phyloP scores from a whole-genome alignment of 148 eudicot genomes.

The Diospyros lotus region DNA sequence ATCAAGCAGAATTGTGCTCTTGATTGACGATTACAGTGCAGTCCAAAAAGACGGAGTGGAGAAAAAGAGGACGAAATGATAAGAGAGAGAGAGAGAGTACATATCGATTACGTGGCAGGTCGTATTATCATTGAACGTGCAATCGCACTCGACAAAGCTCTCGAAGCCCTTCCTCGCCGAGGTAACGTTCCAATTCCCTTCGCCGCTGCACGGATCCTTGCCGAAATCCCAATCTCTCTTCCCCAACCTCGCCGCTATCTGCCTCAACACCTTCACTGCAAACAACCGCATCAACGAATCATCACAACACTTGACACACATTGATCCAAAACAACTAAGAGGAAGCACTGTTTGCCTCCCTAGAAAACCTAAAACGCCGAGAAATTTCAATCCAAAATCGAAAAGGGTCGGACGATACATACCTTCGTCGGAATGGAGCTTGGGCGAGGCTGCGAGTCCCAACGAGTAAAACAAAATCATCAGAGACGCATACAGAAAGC shows the following conservation, averaged over 20 bases:
- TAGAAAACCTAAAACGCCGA: neutral
- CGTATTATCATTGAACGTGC: constrained; percentile 31
- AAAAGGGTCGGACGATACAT: neutral
- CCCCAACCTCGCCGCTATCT: constrained; percentile 34
- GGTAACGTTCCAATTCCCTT: constrained; percentile 37
- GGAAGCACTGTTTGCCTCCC: neutral
- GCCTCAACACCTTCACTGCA: constrained; percentile 39
- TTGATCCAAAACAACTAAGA: neutral
- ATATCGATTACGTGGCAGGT: constrained; percentile 38
- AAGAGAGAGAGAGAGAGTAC: constrained; percentile 22
- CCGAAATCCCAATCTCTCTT: constrained; percentile 45
- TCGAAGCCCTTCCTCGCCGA: constrained; percentile 23
- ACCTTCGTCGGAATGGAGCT: constrained; percentile 40
- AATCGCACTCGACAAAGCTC: constrained; percentile 40
- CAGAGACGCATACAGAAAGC: neutral
- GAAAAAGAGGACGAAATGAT: neutral
- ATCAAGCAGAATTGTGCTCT: too few species aligned
- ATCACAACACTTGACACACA: too few species aligned
- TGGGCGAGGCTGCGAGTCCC: constrained; percentile 21
- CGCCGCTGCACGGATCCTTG: constrained; percentile 43
- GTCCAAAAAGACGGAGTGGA: neutral
- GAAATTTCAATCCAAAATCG: neutral
- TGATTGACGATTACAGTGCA: too few species aligned
- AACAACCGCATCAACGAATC: neutral
- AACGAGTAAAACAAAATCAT: constrained; percentile 7